Percentiles rank a stretch among this genome's conserved stretches.
phyloP scores from a whole-genome alignment of 768 basidiomycete genomes.

The Hygrocybe coccinea region DNA sequence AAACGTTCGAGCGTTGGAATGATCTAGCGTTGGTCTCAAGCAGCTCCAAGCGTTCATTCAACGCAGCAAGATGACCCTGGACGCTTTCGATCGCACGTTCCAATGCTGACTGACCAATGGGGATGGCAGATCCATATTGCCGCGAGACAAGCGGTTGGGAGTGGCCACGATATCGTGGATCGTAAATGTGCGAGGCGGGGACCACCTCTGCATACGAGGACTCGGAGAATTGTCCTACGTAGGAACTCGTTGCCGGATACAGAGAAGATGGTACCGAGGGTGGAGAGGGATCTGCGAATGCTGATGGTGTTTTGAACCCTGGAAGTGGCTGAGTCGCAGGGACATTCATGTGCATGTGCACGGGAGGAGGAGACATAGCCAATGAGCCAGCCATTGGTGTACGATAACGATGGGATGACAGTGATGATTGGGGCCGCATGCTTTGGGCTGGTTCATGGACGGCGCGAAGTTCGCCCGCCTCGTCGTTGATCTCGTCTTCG shows the following conservation, averaged over 20 bases:
- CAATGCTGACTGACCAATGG: slow-evolving; percentile 49
- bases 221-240: slow-evolving; percentile 36
- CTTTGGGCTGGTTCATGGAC: slow-evolving; percentile 34
- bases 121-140: slow-evolving; percentile 36
- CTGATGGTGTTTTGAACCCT: slow-evolving; percentile 65
- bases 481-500: slow-evolving; percentile 51
- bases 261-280: slow-evolving; percentile 35
- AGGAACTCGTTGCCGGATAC: slow-evolving; percentile 35
- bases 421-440: slow-evolving; percentile 67
- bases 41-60: slow-evolving; percentile 76
- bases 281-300: slow-evolving; percentile 51
- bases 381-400: slow-evolving; percentile 67
- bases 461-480: slow-evolving; percentile 40
- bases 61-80: slow-evolving; percentile 75
- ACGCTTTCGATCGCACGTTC: slow-evolving; percentile 77
- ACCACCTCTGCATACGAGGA: slow-evolving; percentile 35
- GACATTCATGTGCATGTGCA: slow-evolving; percentile 32
- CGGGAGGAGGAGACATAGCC: slow-evolving; percentile 51
- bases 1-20: slow-evolving; percentile 38
- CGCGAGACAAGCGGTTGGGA: slow-evolving; percentile 31
- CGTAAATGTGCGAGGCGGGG: slow-evolving; percentile 36
- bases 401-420: slow-evolving; percentile 72
- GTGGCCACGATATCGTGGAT: slow-evolving; percentile 33
- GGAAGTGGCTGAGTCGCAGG: slow-evolving; percentile 72
- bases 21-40: slow-evolving; percentile 46